Evolutionary conservation across 2,329 filamentous ascomycete genomes (phyloP).

Genomic region (Raffaelea albimanens): DNA sequence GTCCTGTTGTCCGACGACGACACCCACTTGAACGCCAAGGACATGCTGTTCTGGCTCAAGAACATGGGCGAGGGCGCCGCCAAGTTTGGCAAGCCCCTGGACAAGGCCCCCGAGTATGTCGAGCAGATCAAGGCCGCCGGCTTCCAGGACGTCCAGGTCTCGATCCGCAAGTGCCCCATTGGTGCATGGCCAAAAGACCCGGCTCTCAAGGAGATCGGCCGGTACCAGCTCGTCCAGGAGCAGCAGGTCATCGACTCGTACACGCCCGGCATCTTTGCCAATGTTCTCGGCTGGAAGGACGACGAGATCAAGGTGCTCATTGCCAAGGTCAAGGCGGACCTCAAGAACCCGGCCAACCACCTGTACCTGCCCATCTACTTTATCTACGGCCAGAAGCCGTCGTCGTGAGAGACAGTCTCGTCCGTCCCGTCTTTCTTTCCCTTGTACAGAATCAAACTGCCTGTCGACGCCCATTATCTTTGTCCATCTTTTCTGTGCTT

Average conservation of each 20-base stretch:
- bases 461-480: no score
- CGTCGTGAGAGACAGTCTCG: no score
- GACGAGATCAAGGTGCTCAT: constrained; percentile 10
- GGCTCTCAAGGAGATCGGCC: constrained; percentile 4
- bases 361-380: constrained; percentile 5
- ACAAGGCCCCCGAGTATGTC: constrained; percentile 10
- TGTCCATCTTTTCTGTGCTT: no score
- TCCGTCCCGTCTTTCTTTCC: no score
- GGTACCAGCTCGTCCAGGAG: constrained; percentile 1
- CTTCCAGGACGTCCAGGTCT: constrained; percentile 17
- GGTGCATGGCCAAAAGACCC: constrained; percentile 18
- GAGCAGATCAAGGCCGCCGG: constrained; percentile 17
- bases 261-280: neutral
- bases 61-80: constrained; percentile 8
- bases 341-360: constrained; percentile 7
- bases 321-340: constrained; percentile 8
- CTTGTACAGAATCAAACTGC: no score
- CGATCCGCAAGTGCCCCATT: constrained; percentile 14
- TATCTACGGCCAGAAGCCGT: constrained; percentile 2
- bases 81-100: constrained; percentile 10
- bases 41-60: constrained; percentile 11
- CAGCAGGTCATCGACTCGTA: constrained; percentile 1
- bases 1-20: constrained; percentile 16
- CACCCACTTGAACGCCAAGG: constrained; percentile 4
- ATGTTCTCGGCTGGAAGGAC: constrained; percentile 15